These are phyloP conservation scores for Pichia membranifaciens DNA, from an alignment of 805 yeast genomes.

Conservation along the genomic window DNA sequence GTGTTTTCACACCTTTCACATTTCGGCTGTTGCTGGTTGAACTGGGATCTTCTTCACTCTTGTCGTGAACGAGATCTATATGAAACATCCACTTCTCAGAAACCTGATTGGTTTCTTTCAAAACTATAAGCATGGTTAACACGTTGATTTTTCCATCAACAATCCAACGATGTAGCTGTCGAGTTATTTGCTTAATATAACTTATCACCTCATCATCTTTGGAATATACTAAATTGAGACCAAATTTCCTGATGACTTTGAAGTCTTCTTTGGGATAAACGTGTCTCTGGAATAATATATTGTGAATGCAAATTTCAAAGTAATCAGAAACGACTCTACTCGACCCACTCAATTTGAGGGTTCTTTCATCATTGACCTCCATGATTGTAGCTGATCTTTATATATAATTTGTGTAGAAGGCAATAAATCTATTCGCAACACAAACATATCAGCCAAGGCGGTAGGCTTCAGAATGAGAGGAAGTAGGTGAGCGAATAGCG, in stretches of 20 bases:
- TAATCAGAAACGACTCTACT: constrained; percentile 76
- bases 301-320: constrained; percentile 74
- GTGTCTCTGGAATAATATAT: constrained; percentile 82
- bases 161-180: constrained; percentile 71
- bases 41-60: neutral
- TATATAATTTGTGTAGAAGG: too few relatives aligned
- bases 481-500: too few relatives aligned
- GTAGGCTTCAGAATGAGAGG: too few relatives aligned
- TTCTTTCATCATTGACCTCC: neutral
- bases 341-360: constrained; percentile 54
- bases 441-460: too few relatives aligned
- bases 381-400: too few relatives aligned
- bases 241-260: constrained; percentile 70
- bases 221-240: constrained; percentile 63
- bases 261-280: constrained; percentile 87
- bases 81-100: constrained; percentile 88
- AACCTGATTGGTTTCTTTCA: constrained; percentile 58
- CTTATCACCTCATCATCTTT: constrained; percentile 68
- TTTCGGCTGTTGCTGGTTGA: neutral
- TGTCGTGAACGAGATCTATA: constrained; percentile 27
- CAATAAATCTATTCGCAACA: too few relatives aligned
- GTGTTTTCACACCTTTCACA: constrained; percentile 2
- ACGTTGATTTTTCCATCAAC: constrained; percentile 60
- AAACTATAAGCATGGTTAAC: constrained; percentile 66
- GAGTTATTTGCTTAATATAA: constrained; percentile 62